Evolutionary conservation across 2,329 filamentous ascomycete species (phyloP).

Genomic region (Epichloe coenophiala): DNA sequence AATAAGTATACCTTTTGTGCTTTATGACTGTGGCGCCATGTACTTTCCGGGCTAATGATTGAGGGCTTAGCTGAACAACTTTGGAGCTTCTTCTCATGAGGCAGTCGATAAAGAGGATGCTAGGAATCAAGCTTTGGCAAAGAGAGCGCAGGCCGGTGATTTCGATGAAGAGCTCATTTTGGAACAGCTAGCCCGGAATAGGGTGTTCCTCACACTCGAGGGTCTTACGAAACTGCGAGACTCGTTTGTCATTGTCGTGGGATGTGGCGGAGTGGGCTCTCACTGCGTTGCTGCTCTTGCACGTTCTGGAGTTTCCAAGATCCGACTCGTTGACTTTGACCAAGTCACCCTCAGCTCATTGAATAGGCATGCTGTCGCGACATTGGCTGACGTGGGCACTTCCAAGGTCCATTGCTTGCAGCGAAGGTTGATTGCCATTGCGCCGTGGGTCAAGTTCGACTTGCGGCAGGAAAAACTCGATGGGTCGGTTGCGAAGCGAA

Average conservation of each 20-base stretch:
- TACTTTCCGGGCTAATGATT: background rate
- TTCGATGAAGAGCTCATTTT: conserved; percentile 72
- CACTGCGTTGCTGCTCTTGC: conserved; percentile 79
- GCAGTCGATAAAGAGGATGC: conserved; percentile 45
- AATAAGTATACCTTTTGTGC: background rate
- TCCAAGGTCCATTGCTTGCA: conserved; percentile 81
- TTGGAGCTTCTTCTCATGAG: conserved; percentile 37
- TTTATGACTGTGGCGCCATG: background rate
- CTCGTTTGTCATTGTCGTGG: conserved; percentile 79
- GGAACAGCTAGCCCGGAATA: conserved; percentile 86
- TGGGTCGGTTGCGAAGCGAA: conserved; percentile 45
- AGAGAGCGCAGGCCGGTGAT: conserved; percentile 47
- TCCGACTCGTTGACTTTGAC: conserved; percentile 91
- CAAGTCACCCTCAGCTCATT: conserved; percentile 90
- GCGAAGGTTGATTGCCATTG: conserved; percentile 68
- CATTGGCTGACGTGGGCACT: conserved; percentile 81
- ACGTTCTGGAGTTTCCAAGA: conserved; percentile 74
- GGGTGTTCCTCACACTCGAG: conserved; percentile 74
- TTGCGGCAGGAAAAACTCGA: conserved; percentile 74
- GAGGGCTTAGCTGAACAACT: conserved; percentile 41
- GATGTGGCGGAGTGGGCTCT: conserved; percentile 87
- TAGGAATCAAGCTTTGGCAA: conserved; percentile 43
- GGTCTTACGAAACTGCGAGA: conserved; percentile 68
- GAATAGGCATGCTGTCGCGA: conserved; percentile 92
- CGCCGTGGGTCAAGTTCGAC: conserved; percentile 87